Evolutionary conservation across 1,284 basidiomycete species (phyloP).

Genomic region (Cystobasidium sp.): DNA sequence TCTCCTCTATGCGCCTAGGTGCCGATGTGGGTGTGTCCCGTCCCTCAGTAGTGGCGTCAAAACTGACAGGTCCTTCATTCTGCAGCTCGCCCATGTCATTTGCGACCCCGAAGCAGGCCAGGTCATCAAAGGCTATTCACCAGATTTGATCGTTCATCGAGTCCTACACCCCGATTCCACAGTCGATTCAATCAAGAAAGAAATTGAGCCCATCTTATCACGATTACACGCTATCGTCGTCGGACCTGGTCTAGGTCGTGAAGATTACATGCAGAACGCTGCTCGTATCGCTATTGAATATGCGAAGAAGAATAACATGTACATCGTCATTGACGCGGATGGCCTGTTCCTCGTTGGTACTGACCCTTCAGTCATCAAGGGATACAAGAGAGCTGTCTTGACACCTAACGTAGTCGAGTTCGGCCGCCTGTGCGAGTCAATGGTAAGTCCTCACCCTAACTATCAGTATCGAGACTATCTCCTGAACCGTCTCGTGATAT

Average conservation of each 20-base stretch:
- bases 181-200: slow-evolving; percentile 62
- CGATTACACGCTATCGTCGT: slow-evolving; percentile 90
- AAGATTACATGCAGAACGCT: slow-evolving; percentile 82
- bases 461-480: not conserved
- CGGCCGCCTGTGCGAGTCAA: slow-evolving; percentile 74
- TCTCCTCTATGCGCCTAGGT: slow-evolving; percentile 72
- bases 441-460: slow-evolving; percentile 61
- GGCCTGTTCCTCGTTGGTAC: slow-evolving; percentile 78
- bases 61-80: slow-evolving; percentile 58
- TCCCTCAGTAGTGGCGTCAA: not conserved
- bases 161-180: slow-evolving; percentile 67
- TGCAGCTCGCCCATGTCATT: slow-evolving; percentile 95
- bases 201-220: slow-evolving; percentile 71
- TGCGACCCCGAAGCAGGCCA: slow-evolving; percentile 64
- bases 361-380: slow-evolving; percentile 73
- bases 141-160: slow-evolving; percentile 92
- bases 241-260: slow-evolving; percentile 89
- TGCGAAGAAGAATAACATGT: slow-evolving; percentile 70
- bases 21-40: slow-evolving; percentile 22
- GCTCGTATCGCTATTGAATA: slow-evolving; percentile 61
- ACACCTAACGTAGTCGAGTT: slow-evolving; percentile 97
- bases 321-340: slow-evolving; percentile 91
- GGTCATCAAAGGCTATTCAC: slow-evolving; percentile 94
- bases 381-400: slow-evolving; percentile 78
- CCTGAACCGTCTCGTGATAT: not conserved